These are phyloP conservation scores for Tolypocladium ovalisporum DNA, from an alignment of 2,329 filamentous ascomycete species.

Conservation along the genomic window DNA sequence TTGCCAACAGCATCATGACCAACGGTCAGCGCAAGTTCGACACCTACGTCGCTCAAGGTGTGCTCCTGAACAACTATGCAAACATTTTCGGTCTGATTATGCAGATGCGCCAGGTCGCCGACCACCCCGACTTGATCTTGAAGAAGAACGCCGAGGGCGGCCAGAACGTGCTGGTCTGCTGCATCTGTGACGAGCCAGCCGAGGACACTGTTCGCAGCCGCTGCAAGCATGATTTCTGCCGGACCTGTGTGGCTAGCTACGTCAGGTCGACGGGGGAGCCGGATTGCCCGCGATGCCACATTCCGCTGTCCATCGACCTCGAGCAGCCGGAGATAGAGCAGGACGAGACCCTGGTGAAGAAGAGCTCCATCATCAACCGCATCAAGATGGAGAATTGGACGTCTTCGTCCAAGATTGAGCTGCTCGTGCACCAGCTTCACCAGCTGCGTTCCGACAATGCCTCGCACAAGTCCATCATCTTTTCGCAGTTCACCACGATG, in stretches of 20 bases:
- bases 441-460: conserved; percentile 84
- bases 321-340: conserved; percentile 94
- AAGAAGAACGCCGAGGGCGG: conserved; percentile 80
- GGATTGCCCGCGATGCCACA: conserved; percentile 87
- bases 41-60: conserved; percentile 88
- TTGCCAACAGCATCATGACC: conserved; percentile 91
- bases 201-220: conserved; percentile 88
- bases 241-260: conserved; percentile 36
- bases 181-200: conserved; percentile 91
- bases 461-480: conserved; percentile 93
- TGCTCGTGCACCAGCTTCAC: conserved; percentile 89
- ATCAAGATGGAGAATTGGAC: conserved; percentile 99
- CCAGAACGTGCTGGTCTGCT: conserved; percentile 83
- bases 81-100: conserved; percentile 99
- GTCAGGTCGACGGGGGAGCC: conserved; percentile 65
- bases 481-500: conserved; percentile 96
- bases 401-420: conserved; percentile 94
- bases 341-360: conserved; percentile 77
- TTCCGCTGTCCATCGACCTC: conserved; percentile 78
- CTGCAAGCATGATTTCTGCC: conserved; percentile 70
- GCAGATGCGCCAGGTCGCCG: conserved; percentile 97
- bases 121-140: conserved; percentile 87
- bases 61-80: conserved; percentile 94
- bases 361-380: conserved; percentile 94
- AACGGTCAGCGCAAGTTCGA: conserved; percentile 83